Percentiles rank a stretch among this genome's conserved stretches.
phyloP scores from a whole-genome alignment of 768 basidiomycete genomes.

The Suillus placidus region DNA sequence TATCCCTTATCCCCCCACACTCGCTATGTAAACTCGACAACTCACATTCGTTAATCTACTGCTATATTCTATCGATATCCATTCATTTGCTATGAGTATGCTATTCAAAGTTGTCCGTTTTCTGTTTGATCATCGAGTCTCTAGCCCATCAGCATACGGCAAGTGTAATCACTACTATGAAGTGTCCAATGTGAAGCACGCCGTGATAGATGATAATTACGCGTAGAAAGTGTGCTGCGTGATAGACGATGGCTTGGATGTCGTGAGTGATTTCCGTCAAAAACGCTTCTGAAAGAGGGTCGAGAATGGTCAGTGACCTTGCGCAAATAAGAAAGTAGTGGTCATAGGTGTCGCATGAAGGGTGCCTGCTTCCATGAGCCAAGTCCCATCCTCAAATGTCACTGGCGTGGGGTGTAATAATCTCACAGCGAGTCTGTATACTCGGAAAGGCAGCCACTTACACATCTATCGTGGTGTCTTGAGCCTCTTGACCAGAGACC shows the following conservation, averaged over 20 bases:
- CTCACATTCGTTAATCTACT: slow-evolving; percentile 5
- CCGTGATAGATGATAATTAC: not conserved
- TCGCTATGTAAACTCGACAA: not conserved
- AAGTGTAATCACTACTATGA: not conserved
- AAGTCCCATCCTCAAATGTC: slow-evolving; percentile 55
- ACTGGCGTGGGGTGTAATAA: too few relatives aligned
- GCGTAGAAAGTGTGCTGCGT: slow-evolving; percentile 18
- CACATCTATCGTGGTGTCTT: not conserved
- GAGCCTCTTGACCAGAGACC: not conserved
- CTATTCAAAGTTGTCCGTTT: not conserved
- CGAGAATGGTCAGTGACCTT: slow-evolving; percentile 39
- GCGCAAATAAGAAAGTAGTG: slow-evolving; percentile 45
- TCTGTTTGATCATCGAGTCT: not conserved
- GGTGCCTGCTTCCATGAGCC: slow-evolving; percentile 32
- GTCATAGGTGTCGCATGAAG: slow-evolving; percentile 39
- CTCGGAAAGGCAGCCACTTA: not conserved
- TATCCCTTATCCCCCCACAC: not conserved
- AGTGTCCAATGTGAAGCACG: not conserved
- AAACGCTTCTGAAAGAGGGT: slow-evolving; percentile 40
- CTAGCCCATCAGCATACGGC: not conserved
- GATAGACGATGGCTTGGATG: slow-evolving; percentile 40
- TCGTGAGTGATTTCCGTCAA: slow-evolving; percentile 52
- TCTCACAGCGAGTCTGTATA: too few relatives aligned
- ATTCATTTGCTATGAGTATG: slow-evolving; percentile 1
- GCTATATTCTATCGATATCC: slow-evolving; percentile 3